Percentiles rank a stretch among this genome's conserved stretches.
phyloP scores from a whole-genome alignment of 176 grass and related monocot species.

The Oryza officinalis region DNA sequence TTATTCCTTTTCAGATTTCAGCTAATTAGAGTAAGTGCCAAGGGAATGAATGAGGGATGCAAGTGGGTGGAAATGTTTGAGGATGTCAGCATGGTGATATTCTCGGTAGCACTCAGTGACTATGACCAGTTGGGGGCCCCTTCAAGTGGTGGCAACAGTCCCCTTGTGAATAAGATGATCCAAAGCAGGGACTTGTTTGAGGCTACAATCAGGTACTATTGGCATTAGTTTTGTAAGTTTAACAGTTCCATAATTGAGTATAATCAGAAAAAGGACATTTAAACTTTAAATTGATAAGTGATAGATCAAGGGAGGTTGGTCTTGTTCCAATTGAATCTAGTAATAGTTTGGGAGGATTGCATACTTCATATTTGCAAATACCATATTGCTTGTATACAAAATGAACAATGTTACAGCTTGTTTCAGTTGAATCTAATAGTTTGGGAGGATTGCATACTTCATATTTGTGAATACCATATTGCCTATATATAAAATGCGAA shows the following conservation, averaged over 20 bases:
- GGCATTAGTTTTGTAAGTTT: not conserved
- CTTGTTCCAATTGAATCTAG: not conserved
- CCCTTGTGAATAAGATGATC: constrained; percentile 82
- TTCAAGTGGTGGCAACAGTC: constrained; percentile 33
- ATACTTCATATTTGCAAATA: not conserved
- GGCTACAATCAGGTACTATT: constrained; percentile 71
- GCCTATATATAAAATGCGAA: not conserved
- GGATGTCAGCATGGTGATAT: constrained; percentile 86
- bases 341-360: not conserved
- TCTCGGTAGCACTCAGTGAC: constrained; percentile 79
- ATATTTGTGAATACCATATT: not conserved
- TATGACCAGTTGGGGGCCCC: constrained; percentile 64
- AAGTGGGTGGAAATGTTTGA: constrained; percentile 99
- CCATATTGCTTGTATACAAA: not conserved
- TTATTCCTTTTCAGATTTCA: constrained; percentile 62
- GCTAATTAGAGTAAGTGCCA: constrained; percentile 77
- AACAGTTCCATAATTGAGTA: not conserved
- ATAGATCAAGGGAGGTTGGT: not conserved
- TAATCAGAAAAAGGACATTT: not conserved
- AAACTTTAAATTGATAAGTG: not conserved
- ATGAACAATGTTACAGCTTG: not conserved
- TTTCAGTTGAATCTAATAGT: not conserved
- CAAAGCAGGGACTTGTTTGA: constrained; percentile 90
- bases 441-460: not conserved
- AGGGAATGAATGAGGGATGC: constrained; percentile 88